Evolutionary conservation across 768 basidiomycete species (phyloP).

Genomic region (Strobilomyces dryophilus): DNA sequence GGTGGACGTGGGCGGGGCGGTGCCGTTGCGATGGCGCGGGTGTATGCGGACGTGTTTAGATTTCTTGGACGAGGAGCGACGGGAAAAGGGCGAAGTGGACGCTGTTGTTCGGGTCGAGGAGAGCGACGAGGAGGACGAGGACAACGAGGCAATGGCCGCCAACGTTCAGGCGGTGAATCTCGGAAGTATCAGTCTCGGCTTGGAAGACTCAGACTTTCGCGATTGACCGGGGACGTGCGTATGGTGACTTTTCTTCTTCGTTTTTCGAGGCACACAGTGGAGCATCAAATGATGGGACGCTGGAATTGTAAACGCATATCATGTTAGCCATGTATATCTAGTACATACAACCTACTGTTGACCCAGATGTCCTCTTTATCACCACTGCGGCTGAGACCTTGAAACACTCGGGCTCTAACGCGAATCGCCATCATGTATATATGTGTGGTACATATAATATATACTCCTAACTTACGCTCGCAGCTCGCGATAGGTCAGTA

Average conservation of each 20-base stretch:
- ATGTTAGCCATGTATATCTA: conserved; percentile 7
- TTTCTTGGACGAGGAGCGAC: conserved; percentile 41
- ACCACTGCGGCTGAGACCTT: too few relatives aligned
- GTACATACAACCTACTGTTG: neutral
- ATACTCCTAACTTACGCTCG: too few relatives aligned
- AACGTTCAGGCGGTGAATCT: conserved; percentile 23
- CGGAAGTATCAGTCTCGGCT: conserved; percentile 7
- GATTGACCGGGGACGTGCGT: conserved; percentile 2
- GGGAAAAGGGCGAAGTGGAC: neutral
- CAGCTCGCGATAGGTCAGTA: neutral
- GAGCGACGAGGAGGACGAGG: conserved; percentile 6
- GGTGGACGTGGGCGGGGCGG: conserved; percentile 45
- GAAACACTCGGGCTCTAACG: too few relatives aligned
- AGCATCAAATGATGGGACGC: conserved; percentile 1
- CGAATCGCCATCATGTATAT: too few relatives aligned
- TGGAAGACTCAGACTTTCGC: conserved; percentile 30
- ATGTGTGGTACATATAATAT: too few relatives aligned
- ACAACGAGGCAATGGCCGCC: conserved; percentile 18
- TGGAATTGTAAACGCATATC: conserved; percentile 4
- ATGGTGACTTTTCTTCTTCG: neutral
- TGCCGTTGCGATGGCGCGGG: conserved; percentile 66
- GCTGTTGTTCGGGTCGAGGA: neutral
- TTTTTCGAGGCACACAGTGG: too few relatives aligned
- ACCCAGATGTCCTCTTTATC: neutral
- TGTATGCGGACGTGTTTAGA: conserved; percentile 60